Evolutionary conservation across 2,329 filamentous ascomycete genomes (phyloP).

Genomic region (Colletotrichum siamense): DNA sequence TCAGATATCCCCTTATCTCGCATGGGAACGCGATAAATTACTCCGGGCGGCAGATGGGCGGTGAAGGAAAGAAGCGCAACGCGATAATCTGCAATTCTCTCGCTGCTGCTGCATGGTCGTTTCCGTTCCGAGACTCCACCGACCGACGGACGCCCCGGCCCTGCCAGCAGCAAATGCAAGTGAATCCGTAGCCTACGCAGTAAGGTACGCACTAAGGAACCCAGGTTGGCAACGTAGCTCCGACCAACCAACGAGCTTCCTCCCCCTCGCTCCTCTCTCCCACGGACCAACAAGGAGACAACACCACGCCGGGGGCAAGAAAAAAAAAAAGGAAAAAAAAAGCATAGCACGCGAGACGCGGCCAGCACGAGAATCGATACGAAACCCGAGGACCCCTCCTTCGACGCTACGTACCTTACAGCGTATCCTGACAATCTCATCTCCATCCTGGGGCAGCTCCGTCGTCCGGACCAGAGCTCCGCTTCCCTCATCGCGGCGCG

Average conservation of each 20-base stretch:
- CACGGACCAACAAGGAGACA: neutral
- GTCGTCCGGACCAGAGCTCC: neutral
- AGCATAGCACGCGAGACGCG: neutral
- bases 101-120: neutral
- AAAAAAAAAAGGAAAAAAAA: neutral
- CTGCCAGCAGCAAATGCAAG: neutral
- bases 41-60: slow-evolving; percentile 2
- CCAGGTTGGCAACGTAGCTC: neutral
- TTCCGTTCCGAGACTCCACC: neutral
- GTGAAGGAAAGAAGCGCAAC: neutral
- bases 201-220: neutral
- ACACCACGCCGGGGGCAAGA: neutral
- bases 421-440: neutral
- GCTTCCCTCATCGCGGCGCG: neutral
- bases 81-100: neutral
- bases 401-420: neutral
- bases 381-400: neutral
- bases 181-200: neutral
- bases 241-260: neutral
- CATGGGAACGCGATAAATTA: neutral
- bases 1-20: neutral
- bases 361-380: neutral
- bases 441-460: neutral
- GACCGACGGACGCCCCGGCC: neutral
- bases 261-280: neutral